These are phyloP conservation scores for Penicillium coprophilum DNA, from an alignment of 495 filamentous ascomycete species.

Conservation along the genomic window DNA sequence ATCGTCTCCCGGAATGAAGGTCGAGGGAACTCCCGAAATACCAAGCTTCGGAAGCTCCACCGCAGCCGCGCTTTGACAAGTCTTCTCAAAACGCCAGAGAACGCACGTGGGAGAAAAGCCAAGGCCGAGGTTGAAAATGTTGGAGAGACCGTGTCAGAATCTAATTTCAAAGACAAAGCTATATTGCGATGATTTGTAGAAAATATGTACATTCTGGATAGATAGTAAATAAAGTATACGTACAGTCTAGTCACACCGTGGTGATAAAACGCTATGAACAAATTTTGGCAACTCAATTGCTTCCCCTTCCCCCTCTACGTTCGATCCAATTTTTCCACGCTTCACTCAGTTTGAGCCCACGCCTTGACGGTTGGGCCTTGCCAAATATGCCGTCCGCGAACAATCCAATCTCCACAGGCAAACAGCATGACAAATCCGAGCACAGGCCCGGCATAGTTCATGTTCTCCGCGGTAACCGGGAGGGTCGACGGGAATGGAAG, in stretches of 20 bases:
- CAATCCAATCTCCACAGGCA: slow-evolving; percentile 40
- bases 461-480: slow-evolving; percentile 42
- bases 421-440: slow-evolving; percentile 42
- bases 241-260: background rate
- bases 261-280: background rate
- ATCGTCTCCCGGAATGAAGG: too few relatives aligned
- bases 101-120: too few relatives aligned
- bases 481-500: slow-evolving; percentile 44
- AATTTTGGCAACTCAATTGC: background rate
- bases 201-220: background rate
- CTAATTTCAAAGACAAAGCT: too few relatives aligned
- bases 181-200: too few relatives aligned
- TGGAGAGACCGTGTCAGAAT: too few relatives aligned
- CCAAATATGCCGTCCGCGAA: slow-evolving; percentile 39
- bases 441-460: slow-evolving; percentile 49
- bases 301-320: background rate
- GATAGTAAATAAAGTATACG: background rate
- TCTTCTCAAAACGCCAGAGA: too few relatives aligned
- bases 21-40: too few relatives aligned
- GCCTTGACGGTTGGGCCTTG: slow-evolving; percentile 31
- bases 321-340: background rate
- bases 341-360: slow-evolving; percentile 15
- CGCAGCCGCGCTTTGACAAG: too few relatives aligned
- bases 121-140: background rate
- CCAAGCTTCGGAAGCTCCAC: too few relatives aligned